phyloP scores from a whole-genome alignment of 176 grass and related monocot genomes.

The Avena eriantha region DNA sequence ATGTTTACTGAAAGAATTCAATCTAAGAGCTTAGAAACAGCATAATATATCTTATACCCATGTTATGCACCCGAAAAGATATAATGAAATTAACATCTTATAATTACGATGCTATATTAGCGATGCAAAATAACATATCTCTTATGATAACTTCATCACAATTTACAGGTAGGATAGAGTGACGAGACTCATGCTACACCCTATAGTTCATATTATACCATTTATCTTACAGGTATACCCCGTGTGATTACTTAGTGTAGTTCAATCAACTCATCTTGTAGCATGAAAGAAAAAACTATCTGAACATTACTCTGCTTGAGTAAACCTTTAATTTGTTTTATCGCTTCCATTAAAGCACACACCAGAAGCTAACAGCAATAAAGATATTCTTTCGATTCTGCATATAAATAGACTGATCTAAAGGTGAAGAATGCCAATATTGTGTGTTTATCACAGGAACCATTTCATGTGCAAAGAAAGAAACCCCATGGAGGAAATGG shows the following conservation, averaged over 20 bases:
- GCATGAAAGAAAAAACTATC: neutral
- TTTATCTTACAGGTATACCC: neutral
- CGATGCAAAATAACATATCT: neutral
- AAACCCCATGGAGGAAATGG: neutral
- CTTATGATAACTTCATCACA: neutral
- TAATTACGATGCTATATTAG: neutral
- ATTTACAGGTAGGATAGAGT: neutral
- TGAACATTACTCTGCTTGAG: neutral
- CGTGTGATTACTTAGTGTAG: neutral
- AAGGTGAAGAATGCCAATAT: neutral
- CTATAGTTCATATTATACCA: slow-evolving; percentile 1
- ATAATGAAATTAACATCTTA: neutral
- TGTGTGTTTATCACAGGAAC: neutral
- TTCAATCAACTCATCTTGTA: neutral
- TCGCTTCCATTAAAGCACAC: neutral
- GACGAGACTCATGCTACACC: neutral
- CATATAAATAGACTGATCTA: neutral
- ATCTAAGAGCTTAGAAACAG: neutral
- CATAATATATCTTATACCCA: neutral
- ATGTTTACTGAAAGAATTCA: neutral
- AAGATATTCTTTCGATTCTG: neutral
- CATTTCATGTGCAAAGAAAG: neutral
- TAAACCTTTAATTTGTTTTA: slow-evolving; percentile 1
- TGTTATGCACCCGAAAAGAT: neutral
- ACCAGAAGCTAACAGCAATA: neutral